phyloP scores from a whole-genome alignment of 495 filamentous ascomycete genomes.

The Chaetomium fimeti region DNA sequence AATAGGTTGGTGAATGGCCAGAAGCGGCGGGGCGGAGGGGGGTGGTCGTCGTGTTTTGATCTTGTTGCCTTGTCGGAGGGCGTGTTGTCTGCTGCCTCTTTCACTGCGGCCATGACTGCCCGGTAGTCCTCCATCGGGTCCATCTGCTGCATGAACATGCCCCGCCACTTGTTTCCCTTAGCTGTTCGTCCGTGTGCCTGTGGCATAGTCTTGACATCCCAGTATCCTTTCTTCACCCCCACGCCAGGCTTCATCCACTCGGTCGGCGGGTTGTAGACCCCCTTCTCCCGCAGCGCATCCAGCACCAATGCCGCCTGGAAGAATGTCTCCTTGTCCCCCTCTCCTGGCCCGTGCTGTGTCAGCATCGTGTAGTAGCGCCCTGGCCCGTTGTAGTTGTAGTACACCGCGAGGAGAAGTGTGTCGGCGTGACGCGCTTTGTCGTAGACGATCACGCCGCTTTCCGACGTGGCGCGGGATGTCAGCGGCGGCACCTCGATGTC shows the following conservation, averaged over 20 bases:
- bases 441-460: conserved; percentile 58
- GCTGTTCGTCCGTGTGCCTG: conserved; percentile 17
- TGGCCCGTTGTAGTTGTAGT: conserved; percentile 64
- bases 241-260: conserved; percentile 20
- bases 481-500: conserved; percentile 37
- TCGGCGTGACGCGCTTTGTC: conserved; percentile 53
- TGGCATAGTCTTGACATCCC: conserved; percentile 43
- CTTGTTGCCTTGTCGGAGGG: not conserved
- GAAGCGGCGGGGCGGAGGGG: not conserved
- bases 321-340: conserved; percentile 69
- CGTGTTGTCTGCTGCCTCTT: not conserved
- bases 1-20: not conserved
- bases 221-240: conserved; percentile 39
- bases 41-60: not conserved
- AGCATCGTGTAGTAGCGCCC: conserved; percentile 58
- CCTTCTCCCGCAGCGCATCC: conserved; percentile 32
- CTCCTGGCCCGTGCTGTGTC: conserved; percentile 54
- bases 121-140: conserved; percentile 32
- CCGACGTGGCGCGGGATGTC: conserved; percentile 45
- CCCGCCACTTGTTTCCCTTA: conserved; percentile 21
- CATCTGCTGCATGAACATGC: conserved; percentile 32
- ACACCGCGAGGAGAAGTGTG: conserved; percentile 56
- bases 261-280: conserved; percentile 12
- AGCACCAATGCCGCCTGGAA: conserved; percentile 54
- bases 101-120: conserved; percentile 21